Evolutionary conservation across 2,329 filamentous ascomycete genomes (phyloP).

Genomic region (Hypoxylon sp.): DNA sequence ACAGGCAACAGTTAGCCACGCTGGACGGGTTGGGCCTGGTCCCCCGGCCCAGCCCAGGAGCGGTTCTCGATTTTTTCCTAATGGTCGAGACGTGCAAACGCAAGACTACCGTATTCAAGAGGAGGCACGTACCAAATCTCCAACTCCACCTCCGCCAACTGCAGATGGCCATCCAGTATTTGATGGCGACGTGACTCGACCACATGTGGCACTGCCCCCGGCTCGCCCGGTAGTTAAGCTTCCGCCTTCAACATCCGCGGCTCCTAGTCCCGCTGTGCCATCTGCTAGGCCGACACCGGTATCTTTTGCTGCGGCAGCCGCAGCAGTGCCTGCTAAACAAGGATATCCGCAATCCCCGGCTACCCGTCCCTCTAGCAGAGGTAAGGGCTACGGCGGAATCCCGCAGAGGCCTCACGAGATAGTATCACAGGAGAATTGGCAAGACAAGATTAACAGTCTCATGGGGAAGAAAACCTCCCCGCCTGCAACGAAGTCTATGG

Average conservation of each 20-base stretch:
- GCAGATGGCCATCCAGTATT: constrained; percentile 79
- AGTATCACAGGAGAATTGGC: constrained; percentile 69
- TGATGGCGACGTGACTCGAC: constrained; percentile 72
- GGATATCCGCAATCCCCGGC: constrained; percentile 24
- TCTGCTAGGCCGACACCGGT: constrained; percentile 56
- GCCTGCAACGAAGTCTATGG: constrained; percentile 67
- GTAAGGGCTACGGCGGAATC: constrained; percentile 44
- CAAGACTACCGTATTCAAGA: constrained; percentile 56
- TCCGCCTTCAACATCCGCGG: constrained; percentile 72
- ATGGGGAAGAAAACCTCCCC: constrained; percentile 70
- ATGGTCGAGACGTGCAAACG: constrained; percentile 60
- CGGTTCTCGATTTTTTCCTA: constrained; percentile 72
- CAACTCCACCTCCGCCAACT: constrained; percentile 79
- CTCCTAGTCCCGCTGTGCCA: constrained; percentile 53
- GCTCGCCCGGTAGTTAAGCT: constrained; percentile 84
- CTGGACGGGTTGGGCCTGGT: constrained; percentile 39
- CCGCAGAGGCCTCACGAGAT: constrained; percentile 50
- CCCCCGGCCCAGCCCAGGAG: constrained; percentile 59
- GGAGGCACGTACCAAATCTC: constrained; percentile 64
- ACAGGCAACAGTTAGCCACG: constrained; percentile 26
- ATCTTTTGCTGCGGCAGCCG: constrained; percentile 59
- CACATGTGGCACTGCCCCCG: constrained; percentile 77
- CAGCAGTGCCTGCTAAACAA: constrained; percentile 47
- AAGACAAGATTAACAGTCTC: constrained; percentile 85
- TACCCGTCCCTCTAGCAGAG: constrained; percentile 45